Conservation (phyloP, 2,329 filamentous ascomycete genomes). For the Sarocladium oryzae region DNA sequence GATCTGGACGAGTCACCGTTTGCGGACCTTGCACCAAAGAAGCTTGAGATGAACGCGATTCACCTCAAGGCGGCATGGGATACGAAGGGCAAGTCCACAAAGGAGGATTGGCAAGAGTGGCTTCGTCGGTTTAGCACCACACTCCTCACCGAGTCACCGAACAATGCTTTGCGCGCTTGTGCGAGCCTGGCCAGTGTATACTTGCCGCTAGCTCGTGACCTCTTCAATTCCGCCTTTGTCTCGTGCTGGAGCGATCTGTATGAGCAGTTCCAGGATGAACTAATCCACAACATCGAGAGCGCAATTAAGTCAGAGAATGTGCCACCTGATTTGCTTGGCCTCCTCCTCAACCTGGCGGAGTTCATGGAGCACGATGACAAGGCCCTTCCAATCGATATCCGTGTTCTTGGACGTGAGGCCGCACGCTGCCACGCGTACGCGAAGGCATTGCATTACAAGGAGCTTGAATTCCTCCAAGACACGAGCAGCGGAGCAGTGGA, state of each 20-base stretch:
- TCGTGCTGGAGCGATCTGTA: constrained; percentile 99
- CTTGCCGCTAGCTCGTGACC: constrained; percentile 79
- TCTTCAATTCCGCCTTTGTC: constrained; percentile 98
- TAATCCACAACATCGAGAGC: constrained; percentile 91
- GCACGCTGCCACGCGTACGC: constrained; percentile 96
- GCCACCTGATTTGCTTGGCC: constrained; percentile 88
- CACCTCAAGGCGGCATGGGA: constrained; percentile 98
- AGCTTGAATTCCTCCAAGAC: constrained; percentile 95
- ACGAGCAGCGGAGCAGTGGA: constrained; percentile 94
- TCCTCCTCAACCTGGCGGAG: constrained; percentile 91
- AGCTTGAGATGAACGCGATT: constrained; percentile 93
- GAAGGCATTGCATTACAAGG: constrained; percentile 97
- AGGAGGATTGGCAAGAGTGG: constrained; percentile 99
- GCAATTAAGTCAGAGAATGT: constrained; percentile 94
- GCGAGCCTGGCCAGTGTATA: constrained; percentile 88
- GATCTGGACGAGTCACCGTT: constrained; percentile 69
- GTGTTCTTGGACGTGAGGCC: constrained; percentile 88
- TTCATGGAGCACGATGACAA: constrained; percentile 99
- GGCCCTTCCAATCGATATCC: constrained; percentile 92
- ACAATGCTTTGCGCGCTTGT: constrained; percentile 89
- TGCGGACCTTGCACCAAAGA: constrained; percentile 82
- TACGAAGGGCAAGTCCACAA: constrained; percentile 90
- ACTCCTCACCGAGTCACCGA: constrained; percentile 88
- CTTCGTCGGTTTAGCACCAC: constrained; percentile 95
- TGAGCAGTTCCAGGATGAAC: constrained; percentile 92